Percentiles rank a stretch among this genome's conserved stretches.
Conservation (phyloP, 2,329 filamentous ascomycete species). For the Trichoderma endophyticum region DNA sequence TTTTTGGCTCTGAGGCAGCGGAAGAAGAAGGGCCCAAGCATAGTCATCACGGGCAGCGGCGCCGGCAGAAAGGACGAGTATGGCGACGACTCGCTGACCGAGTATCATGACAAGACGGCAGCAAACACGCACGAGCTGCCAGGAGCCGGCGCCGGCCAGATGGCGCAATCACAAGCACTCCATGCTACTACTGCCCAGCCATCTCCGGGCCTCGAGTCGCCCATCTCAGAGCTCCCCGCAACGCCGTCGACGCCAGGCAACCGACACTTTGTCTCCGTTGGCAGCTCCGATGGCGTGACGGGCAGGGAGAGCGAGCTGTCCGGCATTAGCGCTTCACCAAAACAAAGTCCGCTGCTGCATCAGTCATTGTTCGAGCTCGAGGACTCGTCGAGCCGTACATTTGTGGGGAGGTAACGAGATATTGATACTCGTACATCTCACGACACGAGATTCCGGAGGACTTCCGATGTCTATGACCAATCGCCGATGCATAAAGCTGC, state of each 20-base stretch:
- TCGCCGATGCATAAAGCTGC: not conserved
- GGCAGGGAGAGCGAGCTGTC: slow-evolving; percentile 6
- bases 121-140: not conserved
- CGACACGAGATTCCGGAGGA: not conserved
- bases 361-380: slow-evolving; percentile 15
- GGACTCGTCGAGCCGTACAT: slow-evolving; percentile 6
- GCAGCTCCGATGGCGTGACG: not conserved
- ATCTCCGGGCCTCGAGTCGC: not conserved
- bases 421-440: not conserved
- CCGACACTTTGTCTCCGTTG: not conserved
- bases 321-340: not conserved
- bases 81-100: not conserved
- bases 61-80: not conserved
- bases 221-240: slow-evolving; percentile 14
- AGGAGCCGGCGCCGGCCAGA: not conserved
- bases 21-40: not conserved
- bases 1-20: not conserved
- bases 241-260: not conserved
- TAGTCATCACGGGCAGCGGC: not conserved
- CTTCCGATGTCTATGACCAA: not conserved
- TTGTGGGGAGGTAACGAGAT: not conserved
- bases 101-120: not conserved
- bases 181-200: not conserved
- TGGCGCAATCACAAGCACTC: not conserved
- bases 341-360: not conserved